These are phyloP conservation scores for Mycocentrospora acerina DNA, from an alignment of 2,329 filamentous ascomycete genomes.

Conservation along the genomic window DNA sequence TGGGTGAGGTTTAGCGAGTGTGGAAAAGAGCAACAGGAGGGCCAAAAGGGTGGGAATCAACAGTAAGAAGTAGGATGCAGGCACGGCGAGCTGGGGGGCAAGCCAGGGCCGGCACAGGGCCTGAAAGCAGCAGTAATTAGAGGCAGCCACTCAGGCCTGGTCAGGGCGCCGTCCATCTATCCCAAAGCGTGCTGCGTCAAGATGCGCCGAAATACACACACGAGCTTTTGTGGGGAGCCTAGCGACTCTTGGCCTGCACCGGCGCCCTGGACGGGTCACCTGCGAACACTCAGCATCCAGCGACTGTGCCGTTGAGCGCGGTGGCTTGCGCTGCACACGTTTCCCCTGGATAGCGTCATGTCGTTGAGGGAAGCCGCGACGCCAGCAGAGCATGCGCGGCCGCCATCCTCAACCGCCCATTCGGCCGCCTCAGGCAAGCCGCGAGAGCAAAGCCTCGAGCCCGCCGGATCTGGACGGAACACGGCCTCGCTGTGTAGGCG, in stretches of 20 bases:
- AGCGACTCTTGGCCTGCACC: conserved; percentile 9
- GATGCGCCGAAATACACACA: conserved; percentile 23
- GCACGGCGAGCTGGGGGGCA: conserved; percentile 4
- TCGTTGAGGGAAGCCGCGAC: too few relatives aligned
- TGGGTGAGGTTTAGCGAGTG: conserved; percentile 10
- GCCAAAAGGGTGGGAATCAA: neutral
- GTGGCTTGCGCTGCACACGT: too few relatives aligned
- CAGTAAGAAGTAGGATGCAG: conserved; percentile 4
- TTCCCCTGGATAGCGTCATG: too few relatives aligned
- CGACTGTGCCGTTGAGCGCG: too few relatives aligned
- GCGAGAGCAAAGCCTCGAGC: too few relatives aligned
- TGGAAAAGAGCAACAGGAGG: neutral
- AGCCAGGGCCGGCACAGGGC: conserved; percentile 9
- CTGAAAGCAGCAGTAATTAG: conserved; percentile 13
- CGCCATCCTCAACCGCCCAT: too few relatives aligned
- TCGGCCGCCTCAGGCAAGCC: too few relatives aligned
- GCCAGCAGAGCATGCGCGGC: too few relatives aligned
- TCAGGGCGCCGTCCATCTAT: conserved; percentile 9
- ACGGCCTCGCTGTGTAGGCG: conserved; percentile 2
- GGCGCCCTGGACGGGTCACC: conserved; percentile 9
- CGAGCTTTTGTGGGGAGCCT: conserved; percentile 21
- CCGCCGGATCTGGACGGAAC: too few relatives aligned
- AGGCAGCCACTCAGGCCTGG: conserved; percentile 14
- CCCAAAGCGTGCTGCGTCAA: conserved; percentile 10
- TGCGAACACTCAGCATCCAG: conserved; percentile 5